Evolutionary conservation across 1,139 yeast species (phyloP).

Genomic region (Candida dubliniensis): DNA sequence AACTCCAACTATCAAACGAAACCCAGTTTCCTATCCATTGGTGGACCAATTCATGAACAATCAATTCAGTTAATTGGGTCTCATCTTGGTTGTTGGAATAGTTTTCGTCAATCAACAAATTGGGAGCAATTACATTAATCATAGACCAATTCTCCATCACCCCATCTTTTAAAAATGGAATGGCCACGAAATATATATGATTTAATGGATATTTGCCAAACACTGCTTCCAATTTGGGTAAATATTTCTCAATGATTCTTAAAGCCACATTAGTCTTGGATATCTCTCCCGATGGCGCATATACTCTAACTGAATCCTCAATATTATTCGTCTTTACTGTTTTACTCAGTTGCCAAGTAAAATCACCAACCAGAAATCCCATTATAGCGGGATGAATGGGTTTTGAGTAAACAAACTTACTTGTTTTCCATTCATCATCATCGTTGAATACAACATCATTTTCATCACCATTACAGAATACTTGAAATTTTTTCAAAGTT

Average conservation of each 20-base stretch:
- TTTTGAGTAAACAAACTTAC: slow-evolving; percentile 52
- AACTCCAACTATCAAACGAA: slow-evolving; percentile 65
- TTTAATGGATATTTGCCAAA: slow-evolving; percentile 54
- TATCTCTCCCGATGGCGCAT: slow-evolving; percentile 56
- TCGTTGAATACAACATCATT: slow-evolving; percentile 18
- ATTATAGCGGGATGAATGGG: slow-evolving; percentile 61
- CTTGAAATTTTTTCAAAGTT: slow-evolving; percentile 46
- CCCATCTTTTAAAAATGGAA: slow-evolving; percentile 71
- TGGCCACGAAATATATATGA: slow-evolving; percentile 63
- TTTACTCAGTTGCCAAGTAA: slow-evolving; percentile 36
- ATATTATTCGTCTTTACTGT: slow-evolving; percentile 30
- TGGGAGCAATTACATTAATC: slow-evolving; percentile 54
- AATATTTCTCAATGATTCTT: slow-evolving; percentile 40
- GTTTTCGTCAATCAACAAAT: slow-evolving; percentile 41
- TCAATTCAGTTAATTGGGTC: slow-evolving; percentile 47
- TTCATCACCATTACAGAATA: slow-evolving; percentile 48
- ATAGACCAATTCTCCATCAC: slow-evolving; percentile 82
- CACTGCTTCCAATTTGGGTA: slow-evolving; percentile 45
- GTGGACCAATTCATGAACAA: slow-evolving; percentile 72
- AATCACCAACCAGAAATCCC: slow-evolving; percentile 66
- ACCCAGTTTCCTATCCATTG: slow-evolving; percentile 76
- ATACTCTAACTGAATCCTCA: slow-evolving; percentile 46
- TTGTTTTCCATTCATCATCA: slow-evolving; percentile 25
- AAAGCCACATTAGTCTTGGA: slow-evolving; percentile 46
- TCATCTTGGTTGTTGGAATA: slow-evolving; percentile 16